Percentiles rank a stretch among this genome's conserved stretches.
Evolutionary conservation across 495 filamentous ascomycete species (phyloP).

Genomic region (Aspergillus conjunctus): DNA sequence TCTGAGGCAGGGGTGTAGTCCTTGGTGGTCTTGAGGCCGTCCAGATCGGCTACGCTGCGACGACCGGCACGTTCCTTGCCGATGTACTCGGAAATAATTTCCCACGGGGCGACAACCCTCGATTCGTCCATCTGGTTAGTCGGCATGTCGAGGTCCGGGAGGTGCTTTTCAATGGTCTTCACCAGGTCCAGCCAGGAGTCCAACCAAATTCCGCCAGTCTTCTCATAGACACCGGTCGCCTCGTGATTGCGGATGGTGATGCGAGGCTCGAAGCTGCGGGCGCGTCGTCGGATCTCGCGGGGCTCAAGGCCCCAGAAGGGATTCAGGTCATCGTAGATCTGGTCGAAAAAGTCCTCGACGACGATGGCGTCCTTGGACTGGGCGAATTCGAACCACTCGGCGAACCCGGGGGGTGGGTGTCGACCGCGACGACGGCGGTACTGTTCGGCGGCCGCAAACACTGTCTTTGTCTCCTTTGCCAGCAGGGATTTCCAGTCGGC

Average conservation of each 20-base stretch:
- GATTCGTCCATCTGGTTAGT: constrained; percentile 71
- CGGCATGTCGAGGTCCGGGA: constrained; percentile 70
- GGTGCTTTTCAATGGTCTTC: constrained; percentile 52
- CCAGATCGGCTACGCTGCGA: background rate
- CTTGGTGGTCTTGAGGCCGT: constrained; percentile 31
- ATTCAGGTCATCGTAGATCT: constrained; percentile 58
- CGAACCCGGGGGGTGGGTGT: constrained; percentile 61
- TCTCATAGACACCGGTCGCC: constrained; percentile 3
- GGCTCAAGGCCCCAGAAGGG: constrained; percentile 62
- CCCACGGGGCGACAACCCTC: constrained; percentile 67
- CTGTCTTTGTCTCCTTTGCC: background rate
- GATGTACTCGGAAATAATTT: constrained; percentile 58
- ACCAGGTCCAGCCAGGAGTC: constrained; percentile 51
- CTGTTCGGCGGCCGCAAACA: background rate
- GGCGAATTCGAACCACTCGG: constrained; percentile 68
- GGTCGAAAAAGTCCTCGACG: constrained; percentile 63
- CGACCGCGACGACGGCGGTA: constrained; percentile 29
- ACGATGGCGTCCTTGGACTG: constrained; percentile 48
- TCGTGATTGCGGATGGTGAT: constrained; percentile 22
- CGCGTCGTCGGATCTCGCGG: constrained; percentile 41
- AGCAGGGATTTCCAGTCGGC: background rate
- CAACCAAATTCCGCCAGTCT: constrained; percentile 5
- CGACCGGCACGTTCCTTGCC: constrained; percentile 43
- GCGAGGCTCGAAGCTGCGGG: constrained; percentile 8
- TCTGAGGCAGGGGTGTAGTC: constrained; percentile 12